Conservation (phyloP, 768 basidiomycete genomes). For the Suillus brevipes region DNA sequence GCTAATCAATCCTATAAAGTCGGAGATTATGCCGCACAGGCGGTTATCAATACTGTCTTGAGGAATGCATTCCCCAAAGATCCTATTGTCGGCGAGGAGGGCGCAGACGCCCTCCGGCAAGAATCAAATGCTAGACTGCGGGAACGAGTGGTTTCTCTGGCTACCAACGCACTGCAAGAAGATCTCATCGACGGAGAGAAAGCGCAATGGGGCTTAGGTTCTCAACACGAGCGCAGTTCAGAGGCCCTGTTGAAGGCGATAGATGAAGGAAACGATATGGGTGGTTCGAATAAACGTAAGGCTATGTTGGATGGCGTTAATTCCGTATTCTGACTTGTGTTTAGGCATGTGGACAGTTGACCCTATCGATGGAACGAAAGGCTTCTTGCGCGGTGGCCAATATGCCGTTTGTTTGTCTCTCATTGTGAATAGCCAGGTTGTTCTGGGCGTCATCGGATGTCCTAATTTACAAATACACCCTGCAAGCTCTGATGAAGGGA, state of each 20-base stretch:
- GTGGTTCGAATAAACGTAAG: slow-evolving; percentile 74
- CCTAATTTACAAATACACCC: slow-evolving; percentile 79
- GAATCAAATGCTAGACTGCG: slow-evolving; percentile 46
- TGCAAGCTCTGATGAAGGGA: slow-evolving; percentile 52
- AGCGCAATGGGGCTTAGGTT: slow-evolving; percentile 72
- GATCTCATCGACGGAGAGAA: slow-evolving; percentile 56
- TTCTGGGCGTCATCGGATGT: slow-evolving; percentile 88
- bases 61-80: slow-evolving; percentile 77
- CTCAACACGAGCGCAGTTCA: slow-evolving; percentile 49
- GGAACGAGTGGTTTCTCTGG: slow-evolving; percentile 74
- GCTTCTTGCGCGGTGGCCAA: slow-evolving; percentile 89
- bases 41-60: slow-evolving; percentile 84
- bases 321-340: slow-evolving; percentile 1
- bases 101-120: slow-evolving; percentile 72
- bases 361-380: slow-evolving; percentile 93
- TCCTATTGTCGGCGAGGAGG: slow-evolving; percentile 93
- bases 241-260: slow-evolving; percentile 79
- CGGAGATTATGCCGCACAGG: slow-evolving; percentile 92
- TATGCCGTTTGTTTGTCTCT: slow-evolving; percentile 91
- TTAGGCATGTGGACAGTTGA: slow-evolving; percentile 85
- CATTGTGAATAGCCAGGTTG: slow-evolving; percentile 73
- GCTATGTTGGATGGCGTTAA: slow-evolving; percentile 19
- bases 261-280: slow-evolving; percentile 75
- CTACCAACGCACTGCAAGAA: slow-evolving; percentile 72
- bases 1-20: slow-evolving; percentile 45